Evolutionary conservation across 306 rosid genomes (phyloP).

Genomic region (Oemleria cerasiformis): DNA sequence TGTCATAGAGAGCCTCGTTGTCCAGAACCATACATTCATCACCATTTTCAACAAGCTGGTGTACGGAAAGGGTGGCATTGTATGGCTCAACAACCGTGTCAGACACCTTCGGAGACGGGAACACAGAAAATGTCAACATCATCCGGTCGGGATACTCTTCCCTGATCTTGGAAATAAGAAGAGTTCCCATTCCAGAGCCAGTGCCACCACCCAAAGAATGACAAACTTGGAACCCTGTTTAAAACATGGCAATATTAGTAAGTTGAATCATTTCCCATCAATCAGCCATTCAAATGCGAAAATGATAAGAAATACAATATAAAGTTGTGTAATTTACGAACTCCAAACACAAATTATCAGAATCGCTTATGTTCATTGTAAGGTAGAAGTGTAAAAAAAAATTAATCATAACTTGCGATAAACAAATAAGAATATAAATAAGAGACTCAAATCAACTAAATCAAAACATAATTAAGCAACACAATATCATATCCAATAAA

Average conservation of each 20-base stretch:
- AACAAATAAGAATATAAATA: not conserved
- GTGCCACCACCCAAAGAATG: constrained; percentile 62
- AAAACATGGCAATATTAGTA: not conserved
- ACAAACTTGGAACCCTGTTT: constrained; percentile 49
- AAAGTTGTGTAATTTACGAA: too few species aligned
- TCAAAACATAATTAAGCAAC: not conserved
- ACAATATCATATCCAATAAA: not conserved
- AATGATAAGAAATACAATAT: not conserved
- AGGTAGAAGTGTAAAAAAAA: not conserved
- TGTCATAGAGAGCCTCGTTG: constrained; percentile 84
- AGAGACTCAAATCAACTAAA: not conserved
- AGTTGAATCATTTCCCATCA: not conserved
- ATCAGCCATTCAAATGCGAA: not conserved
- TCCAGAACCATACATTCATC: constrained; percentile 92
- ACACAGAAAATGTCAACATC: constrained; percentile 57
- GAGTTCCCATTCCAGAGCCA: constrained; percentile 60
- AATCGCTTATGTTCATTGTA: too few species aligned
- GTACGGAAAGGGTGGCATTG: constrained; percentile 84
- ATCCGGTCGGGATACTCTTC: constrained; percentile 61
- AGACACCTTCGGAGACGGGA: constrained; percentile 88
- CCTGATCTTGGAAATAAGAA: constrained; percentile 53
- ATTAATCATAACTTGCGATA: not conserved
- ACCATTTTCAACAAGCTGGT: constrained; percentile 85
- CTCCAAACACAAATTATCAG: too few species aligned
- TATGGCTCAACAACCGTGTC: constrained; percentile 93